phyloP scores from a whole-genome alignment of 1,139 yeast species.

The Suhomyces yuchorum region DNA sequence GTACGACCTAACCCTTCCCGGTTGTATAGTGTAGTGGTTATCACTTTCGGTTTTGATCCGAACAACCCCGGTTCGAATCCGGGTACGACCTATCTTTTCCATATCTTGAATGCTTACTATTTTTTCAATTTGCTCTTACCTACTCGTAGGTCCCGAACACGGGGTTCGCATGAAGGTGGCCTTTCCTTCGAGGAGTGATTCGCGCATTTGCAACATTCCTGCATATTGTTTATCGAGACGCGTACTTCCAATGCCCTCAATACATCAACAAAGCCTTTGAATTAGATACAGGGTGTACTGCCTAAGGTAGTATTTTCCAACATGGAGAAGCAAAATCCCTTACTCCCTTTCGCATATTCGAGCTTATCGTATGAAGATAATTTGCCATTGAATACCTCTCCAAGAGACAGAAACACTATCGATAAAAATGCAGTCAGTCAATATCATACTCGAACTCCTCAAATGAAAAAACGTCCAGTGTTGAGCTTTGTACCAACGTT shows the following conservation, averaged over 20 bases:
- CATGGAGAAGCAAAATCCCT: constrained; percentile 43
- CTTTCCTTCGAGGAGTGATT: too few species aligned
- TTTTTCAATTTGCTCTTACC: too few species aligned
- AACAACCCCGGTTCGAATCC: constrained; percentile 93
- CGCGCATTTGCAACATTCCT: too few species aligned
- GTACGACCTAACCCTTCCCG: constrained; percentile 66
- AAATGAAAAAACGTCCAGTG: constrained; percentile 21
- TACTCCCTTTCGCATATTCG: constrained; percentile 49
- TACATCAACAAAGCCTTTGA: background rate
- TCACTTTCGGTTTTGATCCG: constrained; percentile 61
- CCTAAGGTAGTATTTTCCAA: background rate
- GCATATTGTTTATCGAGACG: background rate
- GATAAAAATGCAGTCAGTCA: constrained; percentile 45
- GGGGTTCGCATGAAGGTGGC: too few species aligned
- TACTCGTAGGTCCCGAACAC: too few species aligned
- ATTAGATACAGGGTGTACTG: background rate
- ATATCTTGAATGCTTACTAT: too few species aligned
- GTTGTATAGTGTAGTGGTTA: constrained; percentile 53
- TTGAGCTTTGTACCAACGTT: constrained; percentile 35
- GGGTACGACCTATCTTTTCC: constrained; percentile 71
- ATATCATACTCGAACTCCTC: constrained; percentile 34
- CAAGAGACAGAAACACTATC: constrained; percentile 34
- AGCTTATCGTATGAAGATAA: constrained; percentile 30
- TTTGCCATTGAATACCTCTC: constrained; percentile 35
- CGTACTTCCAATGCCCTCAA: background rate